These are phyloP conservation scores for Kuraishia capsulata DNA, from an alignment of 805 yeast genomes.

Conservation along the genomic window DNA sequence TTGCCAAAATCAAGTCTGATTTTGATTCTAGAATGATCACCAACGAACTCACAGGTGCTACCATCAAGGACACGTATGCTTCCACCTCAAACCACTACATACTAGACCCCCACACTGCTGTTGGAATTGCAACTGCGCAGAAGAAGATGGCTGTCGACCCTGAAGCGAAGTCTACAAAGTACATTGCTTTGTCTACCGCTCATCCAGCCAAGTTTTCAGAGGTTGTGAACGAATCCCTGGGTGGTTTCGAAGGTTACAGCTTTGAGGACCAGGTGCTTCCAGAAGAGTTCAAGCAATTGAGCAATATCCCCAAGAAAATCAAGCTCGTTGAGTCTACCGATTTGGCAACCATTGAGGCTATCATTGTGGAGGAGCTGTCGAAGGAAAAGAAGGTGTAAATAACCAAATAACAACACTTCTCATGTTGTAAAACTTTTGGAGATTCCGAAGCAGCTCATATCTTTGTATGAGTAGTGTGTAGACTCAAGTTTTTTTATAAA, in stretches of 20 bases:
- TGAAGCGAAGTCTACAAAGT: slow-evolving; percentile 29
- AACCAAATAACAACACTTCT: background rate
- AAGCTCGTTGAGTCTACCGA: slow-evolving; percentile 64
- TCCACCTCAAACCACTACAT: slow-evolving; percentile 59
- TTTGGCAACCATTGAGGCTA: slow-evolving; percentile 61
- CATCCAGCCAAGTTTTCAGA: slow-evolving; percentile 98
- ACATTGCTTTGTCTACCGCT: slow-evolving; percentile 87
- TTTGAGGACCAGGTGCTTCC: slow-evolving; percentile 89
- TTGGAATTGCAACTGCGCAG: slow-evolving; percentile 78
- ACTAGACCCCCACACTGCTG: slow-evolving; percentile 94
- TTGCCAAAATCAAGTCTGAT: slow-evolving; percentile 55
- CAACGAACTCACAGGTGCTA: slow-evolving; percentile 67
- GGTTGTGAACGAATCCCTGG: slow-evolving; percentile 80
- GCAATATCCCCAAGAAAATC: slow-evolving; percentile 66
- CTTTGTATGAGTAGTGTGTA: too few relatives aligned
- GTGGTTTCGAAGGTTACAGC: slow-evolving; percentile 59
- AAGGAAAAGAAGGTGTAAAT: slow-evolving; percentile 23
- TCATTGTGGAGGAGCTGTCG: slow-evolving; percentile 63
- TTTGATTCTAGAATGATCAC: slow-evolving; percentile 76
- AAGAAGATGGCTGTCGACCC: slow-evolving; percentile 41
- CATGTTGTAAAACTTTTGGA: too few relatives aligned
- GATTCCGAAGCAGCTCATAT: too few relatives aligned
- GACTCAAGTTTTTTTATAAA: too few relatives aligned
- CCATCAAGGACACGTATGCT: slow-evolving; percentile 65
- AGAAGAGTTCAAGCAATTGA: slow-evolving; percentile 67